Evolutionary conservation across 495 filamentous ascomycete genomes (phyloP).

Genomic region (Cairneyella variabilis): DNA sequence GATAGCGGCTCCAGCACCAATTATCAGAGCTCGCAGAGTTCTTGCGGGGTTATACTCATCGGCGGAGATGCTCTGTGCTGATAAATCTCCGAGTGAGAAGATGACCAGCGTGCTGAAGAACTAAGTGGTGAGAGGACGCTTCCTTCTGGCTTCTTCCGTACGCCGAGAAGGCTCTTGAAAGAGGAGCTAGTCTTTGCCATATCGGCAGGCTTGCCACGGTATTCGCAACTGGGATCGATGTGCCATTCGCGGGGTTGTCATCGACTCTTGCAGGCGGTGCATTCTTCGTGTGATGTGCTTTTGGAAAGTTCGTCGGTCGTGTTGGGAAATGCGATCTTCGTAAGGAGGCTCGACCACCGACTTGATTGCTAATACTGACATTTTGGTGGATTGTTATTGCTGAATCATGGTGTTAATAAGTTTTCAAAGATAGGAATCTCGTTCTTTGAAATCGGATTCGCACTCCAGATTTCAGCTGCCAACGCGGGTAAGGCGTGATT

Average conservation of each 20-base stretch:
- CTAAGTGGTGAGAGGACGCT: slow-evolving; percentile 74
- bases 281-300: too few relatives aligned
- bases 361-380: too few relatives aligned
- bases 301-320: too few relatives aligned
- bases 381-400: too few relatives aligned
- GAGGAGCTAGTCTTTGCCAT: slow-evolving; percentile 51
- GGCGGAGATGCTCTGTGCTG: slow-evolving; percentile 63
- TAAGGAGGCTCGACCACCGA: too few relatives aligned
- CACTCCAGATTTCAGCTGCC: too few relatives aligned
- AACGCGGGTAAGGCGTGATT: too few relatives aligned
- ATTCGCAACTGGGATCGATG: slow-evolving; percentile 39
- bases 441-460: too few relatives aligned
- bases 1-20: slow-evolving; percentile 67
- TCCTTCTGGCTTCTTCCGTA: slow-evolving; percentile 68
- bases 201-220: slow-evolving; percentile 41
- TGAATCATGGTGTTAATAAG: too few relatives aligned
- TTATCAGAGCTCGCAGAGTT: slow-evolving; percentile 66
- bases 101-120: slow-evolving; percentile 69
- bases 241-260: slow-evolving; percentile 19
- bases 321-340: too few relatives aligned
- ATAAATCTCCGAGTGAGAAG: slow-evolving; percentile 75
- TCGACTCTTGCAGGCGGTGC: slow-evolving; percentile 5
- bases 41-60: slow-evolving; percentile 64
- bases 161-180: slow-evolving; percentile 59
- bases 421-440: too few relatives aligned